Percentiles rank a stretch among this genome's conserved stretches.
Evolutionary conservation across 768 basidiomycete genomes (phyloP).

Genomic region (Suillus brevipes): DNA sequence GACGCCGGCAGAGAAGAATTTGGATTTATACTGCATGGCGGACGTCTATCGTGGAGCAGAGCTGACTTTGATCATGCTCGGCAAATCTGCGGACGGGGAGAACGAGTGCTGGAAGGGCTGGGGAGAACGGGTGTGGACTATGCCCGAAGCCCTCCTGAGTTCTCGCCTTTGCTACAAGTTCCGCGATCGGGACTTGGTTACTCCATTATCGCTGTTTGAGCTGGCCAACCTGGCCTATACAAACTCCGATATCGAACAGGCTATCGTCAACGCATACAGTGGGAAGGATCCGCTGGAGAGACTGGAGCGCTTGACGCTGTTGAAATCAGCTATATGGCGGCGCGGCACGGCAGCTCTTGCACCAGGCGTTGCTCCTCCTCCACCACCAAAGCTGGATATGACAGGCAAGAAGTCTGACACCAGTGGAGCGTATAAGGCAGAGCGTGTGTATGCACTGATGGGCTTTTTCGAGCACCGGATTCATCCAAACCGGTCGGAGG

Average conservation of each 20-base stretch:
- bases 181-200: constrained; percentile 4
- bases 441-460: constrained; percentile 22
- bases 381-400: not conserved
- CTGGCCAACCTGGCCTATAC: constrained; percentile 20
- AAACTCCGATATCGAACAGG: constrained; percentile 10
- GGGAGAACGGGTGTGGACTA: constrained; percentile 18
- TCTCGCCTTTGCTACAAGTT: constrained; percentile 6
- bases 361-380: not conserved
- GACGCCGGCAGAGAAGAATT: constrained; percentile 14
- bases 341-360: constrained; percentile 13
- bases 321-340: constrained; percentile 21
- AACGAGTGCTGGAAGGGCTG: constrained; percentile 17
- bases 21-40: constrained; percentile 21
- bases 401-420: not conserved
- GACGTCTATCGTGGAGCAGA: constrained; percentile 17
- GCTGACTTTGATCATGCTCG: constrained; percentile 16
- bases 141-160: constrained; percentile 10
- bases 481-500: constrained; percentile 14
- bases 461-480: constrained; percentile 24
- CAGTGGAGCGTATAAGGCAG: constrained; percentile 14
- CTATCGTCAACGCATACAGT: constrained; percentile 14
- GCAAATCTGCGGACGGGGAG: constrained; percentile 3
- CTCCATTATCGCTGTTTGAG: not conserved
- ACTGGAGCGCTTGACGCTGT: constrained; percentile 16
- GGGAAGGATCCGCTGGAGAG: constrained; percentile 14